Evolutionary conservation across 1,284 basidiomycete genomes (phyloP), one percentile per base, ranked within the genome.

Genomic region (Coriolopsis trogii): DNA sequence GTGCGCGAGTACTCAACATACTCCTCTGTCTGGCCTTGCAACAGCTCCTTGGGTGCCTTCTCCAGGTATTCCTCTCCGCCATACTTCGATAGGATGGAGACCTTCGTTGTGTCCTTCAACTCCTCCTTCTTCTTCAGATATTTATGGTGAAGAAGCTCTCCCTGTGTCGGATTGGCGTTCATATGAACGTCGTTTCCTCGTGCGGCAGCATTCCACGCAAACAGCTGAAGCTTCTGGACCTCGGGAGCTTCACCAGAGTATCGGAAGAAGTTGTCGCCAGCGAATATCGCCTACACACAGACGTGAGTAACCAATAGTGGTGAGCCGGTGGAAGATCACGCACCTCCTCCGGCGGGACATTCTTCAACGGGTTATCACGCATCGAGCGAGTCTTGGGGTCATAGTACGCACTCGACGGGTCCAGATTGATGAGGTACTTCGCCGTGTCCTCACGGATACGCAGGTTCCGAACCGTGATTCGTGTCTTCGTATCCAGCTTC

Each of bases 311-410:
- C 28, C 8, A 25, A n/a, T n/a, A 33, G n/a, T 13, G 41, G 4
- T 18, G 48, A 39, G 31, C 29, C 15, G 21, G 41, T 40, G 39
- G 20, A 55, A 30, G 20, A 12, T 9, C n/a, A 64, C 86, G 54
- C 65, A 93, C 90, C 67, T 98, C 96, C 71, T 98, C 94, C 10
- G 91, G 77, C 2, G 84, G 75, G 28, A 93, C 75, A 60, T 86
- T 83, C 62, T 84, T 84, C 13, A 87, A 63, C 0, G 97, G 96
- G 31, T 96, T 95, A 66, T 99, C 96, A 70, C 97, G 91, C 97
- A 99, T 99, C 3, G 96, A 97, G 60, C 97, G 88, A 23, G 97
- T 99, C 78, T 99, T 99, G 42, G 97, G 97, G 67, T 99, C 97
- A 68, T 99, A 99, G 77, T 99, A 97, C 10, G 97, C 96, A 63